Evolutionary conservation across 2,329 filamentous ascomycete genomes (phyloP), one percentile per base, ranked within the genome.

Genomic region (Esteya vermicola): DNA sequence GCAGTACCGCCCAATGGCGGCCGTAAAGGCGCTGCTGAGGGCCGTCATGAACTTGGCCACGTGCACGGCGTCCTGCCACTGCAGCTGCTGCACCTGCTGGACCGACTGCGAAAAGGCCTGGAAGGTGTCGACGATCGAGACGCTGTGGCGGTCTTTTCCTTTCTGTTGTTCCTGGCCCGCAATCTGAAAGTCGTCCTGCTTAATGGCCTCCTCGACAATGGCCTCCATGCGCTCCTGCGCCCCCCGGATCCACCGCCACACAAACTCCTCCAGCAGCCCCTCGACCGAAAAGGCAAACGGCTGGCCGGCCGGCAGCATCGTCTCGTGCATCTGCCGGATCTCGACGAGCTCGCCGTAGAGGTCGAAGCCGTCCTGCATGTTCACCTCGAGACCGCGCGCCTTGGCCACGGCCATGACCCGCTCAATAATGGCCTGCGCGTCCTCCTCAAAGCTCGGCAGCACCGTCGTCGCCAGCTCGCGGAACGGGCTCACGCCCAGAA

Each of bases 21-120:
- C 70, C 2, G 88, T 81, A 44, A 96, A 85, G 0, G 81, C 80
- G 52, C 86, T 93, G 13, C 88, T 79, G 14, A 95, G 65, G 2
- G 85, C 77, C 14, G 91, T 98, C 88, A 96, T 96, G 60, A 98
- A 98, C 46, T 88, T 85, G 30, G 91, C 89, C 55, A 94, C 84
- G 48, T 94, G 88, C 28, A 93, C 68, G 52, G 94, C 85, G 55
- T 96, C 85, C 47, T 86, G 81, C 91, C 91, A 98, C 45, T 88
- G 77, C 10, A 98, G 69, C 49, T 85, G 69, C 40, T 84, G 78
- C 40, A 98, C 76, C 51, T 93, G 85, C 47, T 95, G 82, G 27
- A 93, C 77, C 16, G 82, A 84, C 60, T 95, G 84, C 51, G 88
- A 93, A 67, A 96, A 95, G 1, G 93, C 79, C 50, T 83, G 79